Evolutionary conservation across 768 basidiomycete species (phyloP).

Genomic region (Boletus pseudo-olivaceus): DNA sequence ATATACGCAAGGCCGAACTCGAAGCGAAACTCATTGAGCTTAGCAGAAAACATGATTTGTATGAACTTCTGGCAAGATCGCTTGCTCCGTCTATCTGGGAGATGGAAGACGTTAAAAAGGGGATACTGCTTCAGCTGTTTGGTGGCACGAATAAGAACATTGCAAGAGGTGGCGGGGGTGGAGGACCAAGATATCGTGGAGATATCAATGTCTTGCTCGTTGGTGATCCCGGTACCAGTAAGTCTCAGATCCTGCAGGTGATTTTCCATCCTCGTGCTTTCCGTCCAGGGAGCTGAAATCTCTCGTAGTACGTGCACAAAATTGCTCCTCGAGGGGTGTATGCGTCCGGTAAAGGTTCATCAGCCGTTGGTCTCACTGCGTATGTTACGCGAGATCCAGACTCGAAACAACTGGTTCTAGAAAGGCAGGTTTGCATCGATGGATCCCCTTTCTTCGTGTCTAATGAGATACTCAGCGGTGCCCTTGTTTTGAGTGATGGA

Average conservation of each 20-base stretch:
- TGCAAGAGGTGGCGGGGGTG: conserved; percentile 87
- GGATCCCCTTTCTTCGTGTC: background rate
- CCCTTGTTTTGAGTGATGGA: conserved; percentile 90
- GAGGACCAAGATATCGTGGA: conserved; percentile 93
- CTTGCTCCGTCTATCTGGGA: conserved; percentile 96
- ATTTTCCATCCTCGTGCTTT: conserved; percentile 14
- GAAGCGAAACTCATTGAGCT: conserved; percentile 76
- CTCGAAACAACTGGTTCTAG: conserved; percentile 95
- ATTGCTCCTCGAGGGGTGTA: conserved; percentile 97
- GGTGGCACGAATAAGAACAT: conserved; percentile 98
- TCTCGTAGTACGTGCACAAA: conserved; percentile 89
- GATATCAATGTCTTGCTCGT: conserved; percentile 98
- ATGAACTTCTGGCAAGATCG: conserved; percentile 78
- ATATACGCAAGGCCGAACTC: conserved; percentile 60
- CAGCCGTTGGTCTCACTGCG: conserved; percentile 96
- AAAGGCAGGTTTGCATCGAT: conserved; percentile 57
- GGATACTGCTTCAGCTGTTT: conserved; percentile 92
- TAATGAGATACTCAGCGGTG: conserved; percentile 55
- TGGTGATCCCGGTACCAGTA: conserved; percentile 96
- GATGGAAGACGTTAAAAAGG: conserved; percentile 99
- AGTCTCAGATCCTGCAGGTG: conserved; percentile 92
- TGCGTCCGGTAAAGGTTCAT: conserved; percentile 96
- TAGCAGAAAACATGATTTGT: conserved; percentile 74
- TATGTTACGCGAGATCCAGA: conserved; percentile 98
- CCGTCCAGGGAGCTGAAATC: background rate